Conservation (phyloP, 2,329 filamentous ascomycete species). For the Hymenoscyphus repandus region DNA sequence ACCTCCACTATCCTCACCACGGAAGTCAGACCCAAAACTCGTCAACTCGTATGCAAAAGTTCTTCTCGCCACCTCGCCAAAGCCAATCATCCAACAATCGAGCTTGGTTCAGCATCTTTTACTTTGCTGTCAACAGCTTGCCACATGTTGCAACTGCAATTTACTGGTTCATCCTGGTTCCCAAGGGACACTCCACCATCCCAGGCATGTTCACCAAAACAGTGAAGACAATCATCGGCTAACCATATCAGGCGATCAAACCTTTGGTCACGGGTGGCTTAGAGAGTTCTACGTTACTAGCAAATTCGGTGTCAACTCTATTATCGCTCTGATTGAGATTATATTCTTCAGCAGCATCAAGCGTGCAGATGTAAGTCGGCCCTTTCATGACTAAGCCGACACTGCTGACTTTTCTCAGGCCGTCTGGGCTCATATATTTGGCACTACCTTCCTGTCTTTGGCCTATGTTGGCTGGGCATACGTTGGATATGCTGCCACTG, state of each 20-base stretch:
- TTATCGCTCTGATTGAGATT: constrained; percentile 30
- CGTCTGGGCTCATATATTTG: constrained; percentile 19
- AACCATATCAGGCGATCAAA: constrained; percentile 16
- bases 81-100: constrained; percentile 20
- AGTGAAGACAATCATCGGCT: constrained; percentile 2
- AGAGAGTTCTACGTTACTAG: constrained; percentile 24
- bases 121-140: constrained; percentile 26
- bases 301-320: constrained; percentile 25
- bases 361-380: constrained; percentile 24
- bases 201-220: constrained; percentile 13
- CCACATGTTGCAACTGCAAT: constrained; percentile 28
- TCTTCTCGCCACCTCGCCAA: constrained; percentile 25
- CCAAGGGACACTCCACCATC: constrained; percentile 18
- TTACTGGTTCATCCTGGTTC: constrained; percentile 29
- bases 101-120: constrained; percentile 31
- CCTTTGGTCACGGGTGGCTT: constrained; percentile 21
- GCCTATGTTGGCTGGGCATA: constrained; percentile 29
- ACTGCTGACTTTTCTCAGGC: constrained; percentile 21
- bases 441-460: constrained; percentile 20
- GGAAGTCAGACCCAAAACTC: constrained; percentile 10
- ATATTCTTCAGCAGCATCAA: constrained; percentile 30
- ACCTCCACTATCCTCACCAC: constrained; percentile 29
- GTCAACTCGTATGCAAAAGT: constrained; percentile 16
- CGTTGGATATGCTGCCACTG: constrained; percentile 24
- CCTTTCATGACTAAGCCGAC: background rate